phyloP scores from a whole-genome alignment of 2,329 filamentous ascomycete genomes.

The Ophidiomyces ophidiicola region DNA sequence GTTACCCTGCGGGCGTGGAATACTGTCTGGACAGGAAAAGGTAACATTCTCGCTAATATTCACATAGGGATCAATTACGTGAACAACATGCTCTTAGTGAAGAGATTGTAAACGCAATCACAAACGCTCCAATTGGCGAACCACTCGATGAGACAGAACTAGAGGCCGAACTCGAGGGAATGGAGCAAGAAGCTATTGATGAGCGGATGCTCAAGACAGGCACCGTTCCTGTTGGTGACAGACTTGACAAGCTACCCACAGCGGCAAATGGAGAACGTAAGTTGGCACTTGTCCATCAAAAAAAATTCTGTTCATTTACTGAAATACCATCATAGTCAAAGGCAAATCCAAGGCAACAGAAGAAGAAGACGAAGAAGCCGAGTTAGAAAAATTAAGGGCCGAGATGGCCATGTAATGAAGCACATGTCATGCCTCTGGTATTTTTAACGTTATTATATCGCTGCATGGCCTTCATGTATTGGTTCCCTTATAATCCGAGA shows the following conservation, averaged over 20 bases:
- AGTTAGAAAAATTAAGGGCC: constrained; percentile 81
- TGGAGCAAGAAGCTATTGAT: constrained; percentile 89
- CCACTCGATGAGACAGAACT: constrained; percentile 74
- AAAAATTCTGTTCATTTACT: constrained; percentile 4
- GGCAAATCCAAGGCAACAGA: constrained; percentile 42
- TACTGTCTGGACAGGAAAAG: too few relatives aligned
- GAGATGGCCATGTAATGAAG: constrained; percentile 80
- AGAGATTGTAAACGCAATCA: constrained; percentile 81
- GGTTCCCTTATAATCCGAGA: too few relatives aligned
- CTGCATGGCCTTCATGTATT: too few relatives aligned
- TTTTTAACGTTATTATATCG: too few relatives aligned
- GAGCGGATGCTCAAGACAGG: constrained; percentile 88
- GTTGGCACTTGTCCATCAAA: constrained; percentile 26
- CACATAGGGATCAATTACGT: constrained; percentile 65
- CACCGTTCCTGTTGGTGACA: constrained; percentile 64
- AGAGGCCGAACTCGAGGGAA: constrained; percentile 67
- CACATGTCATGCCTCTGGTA: too few relatives aligned
- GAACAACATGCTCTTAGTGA: constrained; percentile 89
- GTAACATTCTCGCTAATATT: constrained; percentile 5
- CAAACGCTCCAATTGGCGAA: constrained; percentile 54
- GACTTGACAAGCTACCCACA: constrained; percentile 60
- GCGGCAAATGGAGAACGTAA: constrained; percentile 64
- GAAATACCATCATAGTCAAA: constrained; percentile 27
- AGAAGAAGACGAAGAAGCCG: constrained; percentile 92
- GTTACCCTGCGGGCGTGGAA: not conserved